Conservation (phyloP, 805 yeast species). For the Starmerella riodocensis region DNA sequence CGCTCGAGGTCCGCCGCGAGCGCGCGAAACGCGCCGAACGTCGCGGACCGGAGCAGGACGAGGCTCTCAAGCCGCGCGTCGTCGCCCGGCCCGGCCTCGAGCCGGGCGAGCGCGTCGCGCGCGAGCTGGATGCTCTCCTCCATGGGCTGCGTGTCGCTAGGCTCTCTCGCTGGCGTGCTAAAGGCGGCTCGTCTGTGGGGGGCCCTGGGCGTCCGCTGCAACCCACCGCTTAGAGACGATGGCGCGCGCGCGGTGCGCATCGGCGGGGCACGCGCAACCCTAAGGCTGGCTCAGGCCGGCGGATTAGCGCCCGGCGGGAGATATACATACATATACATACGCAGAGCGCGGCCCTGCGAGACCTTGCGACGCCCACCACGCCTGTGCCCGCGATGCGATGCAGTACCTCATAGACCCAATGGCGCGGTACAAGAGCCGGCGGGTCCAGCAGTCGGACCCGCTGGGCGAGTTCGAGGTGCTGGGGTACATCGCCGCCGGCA, state of each 20-base stretch:
- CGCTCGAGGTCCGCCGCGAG: constrained; percentile 1
- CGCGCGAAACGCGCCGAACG: not conserved
- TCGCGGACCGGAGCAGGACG: constrained; percentile 2
- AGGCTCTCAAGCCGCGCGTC: not conserved
- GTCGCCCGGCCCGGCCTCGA: not conserved
- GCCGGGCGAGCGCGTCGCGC: not conserved
- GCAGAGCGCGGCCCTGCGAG: too few species aligned
- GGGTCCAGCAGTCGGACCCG: constrained; percentile 54
- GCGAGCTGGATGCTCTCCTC: not conserved
- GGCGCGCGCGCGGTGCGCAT: too few species aligned
- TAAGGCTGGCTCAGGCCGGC: too few species aligned
- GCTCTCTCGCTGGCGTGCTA: too few species aligned
- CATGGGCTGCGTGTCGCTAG: too few species aligned
- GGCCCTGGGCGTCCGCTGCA: too few species aligned
- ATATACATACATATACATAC: too few species aligned
- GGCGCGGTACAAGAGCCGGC: constrained; percentile 44
- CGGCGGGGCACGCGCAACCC: too few species aligned
- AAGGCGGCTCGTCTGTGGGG: too few species aligned
- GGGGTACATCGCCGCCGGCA: constrained; percentile 97
- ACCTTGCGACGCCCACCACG: too few species aligned
- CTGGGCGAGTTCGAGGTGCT: constrained; percentile 73
- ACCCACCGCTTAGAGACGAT: too few species aligned
- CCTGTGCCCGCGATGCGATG: constrained; percentile 1
- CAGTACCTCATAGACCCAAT: constrained; percentile 25
- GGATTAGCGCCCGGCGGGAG: too few species aligned